Percentiles rank a stretch among this genome's conserved stretches.
Evolutionary conservation across 2,329 filamentous ascomycete genomes (phyloP).

Genomic region (Dothideomycetes sp.): DNA sequence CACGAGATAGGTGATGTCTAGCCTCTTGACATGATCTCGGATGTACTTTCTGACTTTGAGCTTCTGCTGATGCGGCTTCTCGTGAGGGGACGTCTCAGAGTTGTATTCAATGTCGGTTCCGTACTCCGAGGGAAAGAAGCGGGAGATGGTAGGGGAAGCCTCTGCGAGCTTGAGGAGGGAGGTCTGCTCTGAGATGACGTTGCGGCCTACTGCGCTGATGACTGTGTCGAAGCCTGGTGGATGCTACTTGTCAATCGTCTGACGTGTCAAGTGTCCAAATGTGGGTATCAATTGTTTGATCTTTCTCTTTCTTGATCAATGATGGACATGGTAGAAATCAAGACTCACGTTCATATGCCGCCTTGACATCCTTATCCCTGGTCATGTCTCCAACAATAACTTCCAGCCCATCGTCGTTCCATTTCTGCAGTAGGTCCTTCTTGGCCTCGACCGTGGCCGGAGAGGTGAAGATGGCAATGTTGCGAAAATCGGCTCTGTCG

Average conservation of each 20-base stretch:
- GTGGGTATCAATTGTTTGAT: too few species aligned
- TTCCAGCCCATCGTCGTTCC: slow-evolving; percentile 38
- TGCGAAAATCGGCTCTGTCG: slow-evolving; percentile 34
- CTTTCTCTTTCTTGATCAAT: too few species aligned
- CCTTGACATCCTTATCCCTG: slow-evolving; percentile 39
- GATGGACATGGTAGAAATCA: too few species aligned
- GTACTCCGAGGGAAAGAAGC: slow-evolving; percentile 60
- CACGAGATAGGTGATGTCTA: slow-evolving; percentile 57
- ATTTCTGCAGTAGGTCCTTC: slow-evolving; percentile 32
- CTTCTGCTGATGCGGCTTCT: slow-evolving; percentile 60
- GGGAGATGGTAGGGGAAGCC: slow-evolving; percentile 40
- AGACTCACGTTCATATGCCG: slow-evolving; percentile 42
- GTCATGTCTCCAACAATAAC: slow-evolving; percentile 46
- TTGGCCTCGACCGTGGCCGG: slow-evolving; percentile 41
- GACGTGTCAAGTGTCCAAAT: too few species aligned
- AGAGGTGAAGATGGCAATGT: slow-evolving; percentile 47
- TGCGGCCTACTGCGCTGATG: slow-evolving; percentile 53
- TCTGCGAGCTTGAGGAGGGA: slow-evolving; percentile 51
- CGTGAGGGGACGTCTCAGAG: slow-evolving; percentile 39
- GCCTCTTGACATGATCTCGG: slow-evolving; percentile 37
- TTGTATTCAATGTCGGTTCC: slow-evolving; percentile 53
- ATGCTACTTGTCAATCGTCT: too few species aligned
- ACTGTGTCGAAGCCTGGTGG: slow-evolving; percentile 49
- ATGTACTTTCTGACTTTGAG: slow-evolving; percentile 55
- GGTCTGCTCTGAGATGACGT: slow-evolving; percentile 50